Evolutionary conservation across 306 rosid genomes (phyloP).

Genomic region (Medicago truncatula): DNA sequence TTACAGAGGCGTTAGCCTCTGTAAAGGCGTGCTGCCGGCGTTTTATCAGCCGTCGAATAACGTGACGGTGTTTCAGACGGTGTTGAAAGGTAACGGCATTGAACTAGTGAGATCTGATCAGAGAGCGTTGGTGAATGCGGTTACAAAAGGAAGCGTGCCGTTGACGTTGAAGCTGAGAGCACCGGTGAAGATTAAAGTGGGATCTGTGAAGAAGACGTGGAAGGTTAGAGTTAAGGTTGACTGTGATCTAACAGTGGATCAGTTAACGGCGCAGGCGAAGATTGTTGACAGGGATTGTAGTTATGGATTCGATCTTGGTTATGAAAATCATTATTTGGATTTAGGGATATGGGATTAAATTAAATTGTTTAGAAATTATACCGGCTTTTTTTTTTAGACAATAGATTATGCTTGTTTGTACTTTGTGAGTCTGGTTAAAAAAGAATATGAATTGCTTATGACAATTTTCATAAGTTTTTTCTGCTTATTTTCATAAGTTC

Average conservation of each 20-base stretch:
- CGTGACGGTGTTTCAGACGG: constrained; percentile 57
- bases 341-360: not conserved
- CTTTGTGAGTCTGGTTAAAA: too few relatives aligned
- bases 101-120: constrained; percentile 40
- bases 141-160: constrained; percentile 53
- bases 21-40: constrained; percentile 61
- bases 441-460: too few relatives aligned
- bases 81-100: constrained; percentile 53
- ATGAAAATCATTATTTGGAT: not conserved
- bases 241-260: constrained; percentile 63
- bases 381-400: too few relatives aligned
- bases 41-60: constrained; percentile 77
- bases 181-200: constrained; percentile 62
- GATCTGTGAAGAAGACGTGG: constrained; percentile 61
- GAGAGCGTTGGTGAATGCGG: constrained; percentile 45
- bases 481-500: too few relatives aligned
- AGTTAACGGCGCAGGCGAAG: constrained; percentile 57
- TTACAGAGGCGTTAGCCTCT: constrained; percentile 47
- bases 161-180: constrained; percentile 49
- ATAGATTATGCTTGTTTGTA: too few relatives aligned
- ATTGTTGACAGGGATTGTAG: constrained; percentile 55
- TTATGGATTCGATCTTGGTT: constrained; percentile 34
- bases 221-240: constrained; percentile 50
- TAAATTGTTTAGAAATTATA: too few relatives aligned
- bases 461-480: too few relatives aligned